These are phyloP conservation scores for Sicyos baderoa DNA, from an alignment of 306 rosid species.

Conservation along the genomic window DNA sequence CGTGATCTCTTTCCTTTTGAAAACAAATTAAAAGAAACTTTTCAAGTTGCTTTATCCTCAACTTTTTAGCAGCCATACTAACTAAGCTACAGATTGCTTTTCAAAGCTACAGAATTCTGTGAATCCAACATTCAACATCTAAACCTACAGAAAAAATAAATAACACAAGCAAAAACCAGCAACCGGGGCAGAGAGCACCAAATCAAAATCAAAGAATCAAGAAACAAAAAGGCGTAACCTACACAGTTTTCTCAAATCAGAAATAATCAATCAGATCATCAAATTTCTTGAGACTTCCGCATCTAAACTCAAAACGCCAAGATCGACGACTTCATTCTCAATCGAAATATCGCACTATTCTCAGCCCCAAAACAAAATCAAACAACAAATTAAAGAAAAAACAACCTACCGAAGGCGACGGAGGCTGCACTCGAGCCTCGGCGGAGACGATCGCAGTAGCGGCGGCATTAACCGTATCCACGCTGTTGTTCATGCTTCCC, in stretches of 20 bases:
- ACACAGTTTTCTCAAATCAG: neutral
- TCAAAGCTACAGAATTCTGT: neutral
- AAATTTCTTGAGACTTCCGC: neutral
- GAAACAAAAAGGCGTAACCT: conserved; percentile 8
- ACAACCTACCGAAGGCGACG: conserved; percentile 44
- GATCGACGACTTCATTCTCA: neutral
- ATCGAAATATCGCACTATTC: no score
- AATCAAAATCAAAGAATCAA: conserved; percentile 4
- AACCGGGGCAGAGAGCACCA: neutral
- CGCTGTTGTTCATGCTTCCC: conserved; percentile 57
- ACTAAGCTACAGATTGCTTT: neutral
- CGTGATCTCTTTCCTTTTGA: neutral
- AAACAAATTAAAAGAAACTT: neutral
- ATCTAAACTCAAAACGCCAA: conserved; percentile 10
- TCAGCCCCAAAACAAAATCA: conserved; percentile 13
- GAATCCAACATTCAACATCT: neutral
- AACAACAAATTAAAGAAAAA: neutral
- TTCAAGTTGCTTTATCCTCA: neutral
- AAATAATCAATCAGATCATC: conserved; percentile 9
- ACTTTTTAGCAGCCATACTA: neutral
- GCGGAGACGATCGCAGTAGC: conserved; percentile 90
- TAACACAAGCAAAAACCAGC: neutral
- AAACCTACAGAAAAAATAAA: neutral
- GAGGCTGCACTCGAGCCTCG: conserved; percentile 76
- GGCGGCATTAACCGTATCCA: conserved; percentile 82